A percentile compares a stretch with the other conserved stretches of the same genome.
These are phyloP conservation scores for Arthrobotrys sinensis DNA, from an alignment of 2,329 filamentous ascomycete genomes.

Conservation along the genomic window DNA sequence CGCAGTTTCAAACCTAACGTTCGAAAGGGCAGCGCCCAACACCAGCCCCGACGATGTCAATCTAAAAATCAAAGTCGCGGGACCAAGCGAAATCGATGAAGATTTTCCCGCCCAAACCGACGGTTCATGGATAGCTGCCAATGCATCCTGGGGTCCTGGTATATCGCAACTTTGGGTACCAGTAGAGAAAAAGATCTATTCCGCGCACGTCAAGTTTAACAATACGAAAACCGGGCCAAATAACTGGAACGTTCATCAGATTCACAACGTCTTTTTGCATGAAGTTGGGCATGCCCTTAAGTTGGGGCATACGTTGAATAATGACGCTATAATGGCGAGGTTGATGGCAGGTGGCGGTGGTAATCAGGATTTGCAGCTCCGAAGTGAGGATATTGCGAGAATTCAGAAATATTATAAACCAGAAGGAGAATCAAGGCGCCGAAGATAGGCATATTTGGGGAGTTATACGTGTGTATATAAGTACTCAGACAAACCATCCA, in stretches of 20 bases:
- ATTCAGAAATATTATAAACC: conserved; percentile 11
- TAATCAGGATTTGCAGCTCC: background rate
- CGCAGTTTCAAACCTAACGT: conserved; percentile 2
- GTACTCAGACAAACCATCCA: too few relatives aligned
- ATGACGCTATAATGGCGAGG: conserved; percentile 4
- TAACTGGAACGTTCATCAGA: conserved; percentile 13
- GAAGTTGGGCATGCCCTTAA: conserved; percentile 26
- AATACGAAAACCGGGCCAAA: conserved; percentile 14
- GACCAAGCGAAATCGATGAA: background rate
- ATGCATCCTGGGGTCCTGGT: conserved; percentile 3
- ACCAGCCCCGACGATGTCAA: background rate
- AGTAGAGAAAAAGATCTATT: background rate
- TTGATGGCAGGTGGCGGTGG: background rate
- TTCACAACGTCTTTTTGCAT: conserved; percentile 32
- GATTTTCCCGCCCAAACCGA: conserved; percentile 2
- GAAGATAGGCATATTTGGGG: too few relatives aligned
- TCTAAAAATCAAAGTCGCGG: background rate
- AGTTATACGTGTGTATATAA: too few relatives aligned
- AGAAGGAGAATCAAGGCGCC: too few relatives aligned
- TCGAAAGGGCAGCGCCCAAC: background rate
- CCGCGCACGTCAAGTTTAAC: conserved; percentile 13
- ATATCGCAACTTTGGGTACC: background rate
- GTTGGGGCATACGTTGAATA: conserved; percentile 1
- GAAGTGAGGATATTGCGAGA: background rate
- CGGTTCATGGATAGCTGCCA: conserved; percentile 4